phyloP scores from a whole-genome alignment of 768 basidiomycete species.

The Tulasnella sp. region DNA sequence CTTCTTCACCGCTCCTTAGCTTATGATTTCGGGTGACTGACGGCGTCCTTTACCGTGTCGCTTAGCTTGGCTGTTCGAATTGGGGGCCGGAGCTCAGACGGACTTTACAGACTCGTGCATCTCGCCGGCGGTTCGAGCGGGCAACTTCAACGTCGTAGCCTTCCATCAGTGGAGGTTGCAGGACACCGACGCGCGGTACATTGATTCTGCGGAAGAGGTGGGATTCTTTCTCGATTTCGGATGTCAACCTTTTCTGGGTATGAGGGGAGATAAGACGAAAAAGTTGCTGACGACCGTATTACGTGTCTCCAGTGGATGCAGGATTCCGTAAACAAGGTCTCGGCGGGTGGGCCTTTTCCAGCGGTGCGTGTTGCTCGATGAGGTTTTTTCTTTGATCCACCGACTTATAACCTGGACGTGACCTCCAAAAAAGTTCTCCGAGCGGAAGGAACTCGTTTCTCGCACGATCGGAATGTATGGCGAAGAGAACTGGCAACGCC shows the following conservation, averaged over 20 bases:
- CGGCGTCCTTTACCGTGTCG: conserved; percentile 20
- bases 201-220: conserved; percentile 80
- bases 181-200: conserved; percentile 76
- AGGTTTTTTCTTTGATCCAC: not conserved
- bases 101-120: conserved; percentile 73
- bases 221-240: conserved; percentile 36
- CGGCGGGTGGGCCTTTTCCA: conserved; percentile 80
- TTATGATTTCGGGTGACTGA: not conserved
- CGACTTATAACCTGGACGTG: not conserved
- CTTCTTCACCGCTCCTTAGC: not conserved
- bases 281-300: conserved; percentile 33
- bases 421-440: not conserved
- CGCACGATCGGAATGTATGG: conserved; percentile 35
- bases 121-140: conserved; percentile 77
- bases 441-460: conserved; percentile 17
- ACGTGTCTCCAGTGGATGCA: conserved; percentile 67
- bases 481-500: conserved; percentile 65
- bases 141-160: conserved; percentile 82
- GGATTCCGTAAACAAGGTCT: conserved; percentile 68
- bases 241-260: not conserved
- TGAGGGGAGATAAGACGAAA: not conserved
- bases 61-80: conserved; percentile 89
- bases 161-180: conserved; percentile 93
- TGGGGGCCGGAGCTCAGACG: conserved; percentile 76
- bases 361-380: conserved; percentile 67